Conservation (phyloP, 306 rosid genomes). For the Lathyrus tuberosus region DNA sequence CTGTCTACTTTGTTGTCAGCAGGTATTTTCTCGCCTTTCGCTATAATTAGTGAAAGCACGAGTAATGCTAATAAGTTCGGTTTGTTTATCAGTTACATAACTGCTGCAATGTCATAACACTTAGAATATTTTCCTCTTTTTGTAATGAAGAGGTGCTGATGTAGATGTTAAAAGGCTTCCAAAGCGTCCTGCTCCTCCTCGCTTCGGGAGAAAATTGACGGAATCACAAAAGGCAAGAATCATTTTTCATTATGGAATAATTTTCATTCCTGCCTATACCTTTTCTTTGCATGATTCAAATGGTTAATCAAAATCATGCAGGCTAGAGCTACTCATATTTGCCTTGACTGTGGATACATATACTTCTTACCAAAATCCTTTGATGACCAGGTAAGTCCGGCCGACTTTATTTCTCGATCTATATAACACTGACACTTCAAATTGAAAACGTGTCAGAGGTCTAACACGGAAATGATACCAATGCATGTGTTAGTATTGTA, state of each 20-base stretch:
- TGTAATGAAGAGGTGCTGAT: conserved; percentile 66
- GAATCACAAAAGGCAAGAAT: conserved; percentile 80
- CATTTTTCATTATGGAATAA: conserved; percentile 33
- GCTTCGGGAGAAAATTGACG: conserved; percentile 81
- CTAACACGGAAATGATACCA: not conserved
- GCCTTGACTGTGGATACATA: conserved; percentile 92
- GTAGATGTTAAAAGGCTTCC: conserved; percentile 86
- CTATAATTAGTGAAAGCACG: not conserved
- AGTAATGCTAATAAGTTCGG: not conserved
- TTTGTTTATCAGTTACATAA: conserved; percentile 5
- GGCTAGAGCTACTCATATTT: conserved; percentile 98
- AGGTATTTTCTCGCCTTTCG: conserved; percentile 54
- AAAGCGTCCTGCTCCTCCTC: conserved; percentile 93
- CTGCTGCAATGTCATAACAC: not conserved
- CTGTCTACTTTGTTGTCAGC: conserved; percentile 94
- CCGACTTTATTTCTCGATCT: not conserved
- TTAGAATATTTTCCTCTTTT: conserved; percentile 23
- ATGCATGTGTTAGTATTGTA: not conserved
- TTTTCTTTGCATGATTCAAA: conserved; percentile 26
- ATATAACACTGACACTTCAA: not conserved
- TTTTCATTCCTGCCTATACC: not conserved
- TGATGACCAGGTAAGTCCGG: conserved; percentile 70
- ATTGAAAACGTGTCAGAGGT: not conserved
- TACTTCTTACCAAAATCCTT: conserved; percentile 82
- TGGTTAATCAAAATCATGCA: conserved; percentile 45